Evolutionary conservation across 1,284 basidiomycete genomes (phyloP), one percentile per base, ranked within the genome.

Genomic region (Fomitopsis schrenkii): DNA sequence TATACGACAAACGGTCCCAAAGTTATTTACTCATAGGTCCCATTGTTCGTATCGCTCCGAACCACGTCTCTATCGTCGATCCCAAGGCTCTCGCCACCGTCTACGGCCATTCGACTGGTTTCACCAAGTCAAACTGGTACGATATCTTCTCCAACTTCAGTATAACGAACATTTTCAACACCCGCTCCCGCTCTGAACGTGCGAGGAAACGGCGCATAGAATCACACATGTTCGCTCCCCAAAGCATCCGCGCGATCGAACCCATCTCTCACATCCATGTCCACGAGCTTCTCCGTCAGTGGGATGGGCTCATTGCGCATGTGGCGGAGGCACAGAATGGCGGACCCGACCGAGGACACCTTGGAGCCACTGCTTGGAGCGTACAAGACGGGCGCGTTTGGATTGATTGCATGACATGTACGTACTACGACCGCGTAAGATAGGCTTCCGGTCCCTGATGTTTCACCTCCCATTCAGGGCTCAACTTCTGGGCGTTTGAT

Each of bases 131-230:
- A 7, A 71, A 83, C 19, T 91, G 91, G 73, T 94, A 94, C 74
- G 91, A 72, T 40, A 66, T 65, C 3, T 83, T 82, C 64, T 87
- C 89, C 40, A 88, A 76, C 46, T 88, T 90, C 62, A 76, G 77
- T 36, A 80, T 86, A 48, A 84, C 87, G 2, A 77, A 36, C 14
- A 53, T 57, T 30, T 62, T 93, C 38, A 79, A 78, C 69, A 80
- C 80, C 1, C 72, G 82, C 52, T 85, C 87, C 70, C 80, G 93
- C 44, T 72, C 75, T 3, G 91, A 93, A 65, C 94, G 96, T 74
- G 82, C 91, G 0, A 84, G 93, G 55, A 95, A 95, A 75, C 85
- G 93, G 71, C 94, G 93, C 75, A 88, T 94, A 60, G 84, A 94
- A 38, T 87, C 91, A 0, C 87, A 93, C 71, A 88, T 92, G 61